phyloP scores from a whole-genome alignment of 352 stramenopile genomes.

The Phytophthora boehmeriae region DNA sequence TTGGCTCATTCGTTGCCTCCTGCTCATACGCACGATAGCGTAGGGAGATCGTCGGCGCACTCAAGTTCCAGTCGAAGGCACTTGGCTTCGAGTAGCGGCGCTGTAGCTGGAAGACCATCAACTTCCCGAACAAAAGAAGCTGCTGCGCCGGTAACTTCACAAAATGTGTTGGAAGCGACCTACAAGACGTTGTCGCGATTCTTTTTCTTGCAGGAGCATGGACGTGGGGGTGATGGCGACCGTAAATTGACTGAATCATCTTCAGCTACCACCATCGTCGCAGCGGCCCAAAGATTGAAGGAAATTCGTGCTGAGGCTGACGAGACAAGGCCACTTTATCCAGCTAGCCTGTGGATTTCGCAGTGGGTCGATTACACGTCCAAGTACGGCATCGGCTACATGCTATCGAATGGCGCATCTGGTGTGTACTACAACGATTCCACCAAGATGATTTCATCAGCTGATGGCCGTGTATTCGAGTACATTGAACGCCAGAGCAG shows the following conservation, averaged over 20 bases:
- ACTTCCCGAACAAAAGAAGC: conserved; percentile 9
- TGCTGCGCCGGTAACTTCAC: conserved; percentile 1
- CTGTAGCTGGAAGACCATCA: conserved; percentile 5
- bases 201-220: conserved; percentile 72
- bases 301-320: conserved; percentile 63
- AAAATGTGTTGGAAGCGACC: conserved; percentile 54
- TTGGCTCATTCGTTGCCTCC: conserved; percentile 25
- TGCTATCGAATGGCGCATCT: conserved; percentile 94
- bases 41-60: conserved; percentile 8
- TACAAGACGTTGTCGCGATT: conserved; percentile 63
- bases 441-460: conserved; percentile 96
- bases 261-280: conserved; percentile 60
- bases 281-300: conserved; percentile 67
- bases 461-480: conserved; percentile 89
- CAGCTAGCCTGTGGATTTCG: conserved; percentile 92
- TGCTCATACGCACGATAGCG: conserved; percentile 24
- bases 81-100: conserved; percentile 10
- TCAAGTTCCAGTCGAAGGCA: conserved; percentile 16
- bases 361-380: conserved; percentile 99
- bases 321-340: conserved; percentile 31
- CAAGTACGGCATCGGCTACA: conserved; percentile 99
- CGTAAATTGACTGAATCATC: conserved; percentile 64
- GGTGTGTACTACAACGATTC: conserved; percentile 99
- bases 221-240: conserved; percentile 33
- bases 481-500: conserved; percentile 93